Base-by-base conservation (phyloP, 2,329 filamentous ascomycete genomes). In the Aspergillus cejpii region DNA sequence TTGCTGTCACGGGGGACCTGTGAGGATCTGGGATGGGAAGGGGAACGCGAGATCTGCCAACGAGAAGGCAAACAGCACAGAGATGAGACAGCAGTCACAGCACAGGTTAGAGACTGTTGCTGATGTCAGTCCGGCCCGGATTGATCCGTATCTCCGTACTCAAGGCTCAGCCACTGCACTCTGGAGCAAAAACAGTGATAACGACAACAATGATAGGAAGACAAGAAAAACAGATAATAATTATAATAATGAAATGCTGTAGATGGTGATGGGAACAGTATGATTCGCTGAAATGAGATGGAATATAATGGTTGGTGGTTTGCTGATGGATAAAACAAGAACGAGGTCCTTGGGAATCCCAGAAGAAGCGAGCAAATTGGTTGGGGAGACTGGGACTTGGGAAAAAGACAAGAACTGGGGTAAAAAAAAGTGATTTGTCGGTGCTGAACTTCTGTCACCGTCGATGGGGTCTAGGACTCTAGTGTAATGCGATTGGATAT, bases 81-180 rank as follows among this genome's bases (percentile, higher is more conserved):
- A 43, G 33, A n/a, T n/a, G n/a, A n/a, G n/a, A n/a, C n/a, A n/a
- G 37, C 44, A 26, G 45, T 42, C 41, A 45, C 37, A 20, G 40
- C 21, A 27, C 37, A 23, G 40, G 44, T 44, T 44, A 47, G 49
- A 49, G 49, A 48, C 50, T 54, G 52, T 49, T 51, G 53, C 55
- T 58, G 54, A 58, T 56, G 56, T 57, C 56, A 57, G 53, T 51
- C 51, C 50, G 43, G 49, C 43, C 47, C 43, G 44, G 50, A 43
- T 52, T 53, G 55, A 55, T 50, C 56, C 52, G 51, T 43, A 47
- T 44, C 36, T 37, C 37, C 41, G 42, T n/a, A n/a, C n/a, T n/a
- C n/a, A 29, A 41, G 45, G 17, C 28, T 28, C 45, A 39, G 29
- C 44, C 20, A 39, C 38, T 39, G n/a, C n/a, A n/a, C n/a, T n/a